Conservation (phyloP, 495 filamentous ascomycete genomes). For the Aspergillus egyptiacus region DNA sequence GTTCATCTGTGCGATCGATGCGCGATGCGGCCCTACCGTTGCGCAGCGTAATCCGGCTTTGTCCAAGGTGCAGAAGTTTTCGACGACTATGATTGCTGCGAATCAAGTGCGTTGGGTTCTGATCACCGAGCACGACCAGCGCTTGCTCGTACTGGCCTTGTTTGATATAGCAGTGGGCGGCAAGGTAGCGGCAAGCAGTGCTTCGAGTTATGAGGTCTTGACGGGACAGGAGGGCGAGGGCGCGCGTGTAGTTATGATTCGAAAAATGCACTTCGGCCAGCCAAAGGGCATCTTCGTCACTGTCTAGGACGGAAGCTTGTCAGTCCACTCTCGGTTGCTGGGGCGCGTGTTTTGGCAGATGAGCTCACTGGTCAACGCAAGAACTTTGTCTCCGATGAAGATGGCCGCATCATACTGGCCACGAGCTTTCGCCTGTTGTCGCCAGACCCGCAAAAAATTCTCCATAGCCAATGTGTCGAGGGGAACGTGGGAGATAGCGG, state of each 20-base stretch:
- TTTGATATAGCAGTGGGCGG: slow-evolving; percentile 87
- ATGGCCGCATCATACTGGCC: slow-evolving; percentile 93
- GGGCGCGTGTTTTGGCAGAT: slow-evolving; percentile 14
- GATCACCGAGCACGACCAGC: slow-evolving; percentile 80
- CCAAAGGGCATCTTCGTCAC: slow-evolving; percentile 88
- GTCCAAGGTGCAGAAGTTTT: slow-evolving; percentile 46
- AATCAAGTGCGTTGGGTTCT: slow-evolving; percentile 83
- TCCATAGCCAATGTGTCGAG: slow-evolving; percentile 56
- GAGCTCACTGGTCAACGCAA: slow-evolving; percentile 78
- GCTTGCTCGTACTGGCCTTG: slow-evolving; percentile 87
- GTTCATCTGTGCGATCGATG: slow-evolving; percentile 54
- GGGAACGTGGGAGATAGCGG: neutral
- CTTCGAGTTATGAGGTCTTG: slow-evolving; percentile 77
- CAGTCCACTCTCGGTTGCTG: neutral
- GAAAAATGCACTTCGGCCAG: slow-evolving; percentile 92
- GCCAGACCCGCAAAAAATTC: slow-evolving; percentile 83
- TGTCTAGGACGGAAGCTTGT: slow-evolving; percentile 49
- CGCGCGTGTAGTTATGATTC: slow-evolving; percentile 87
- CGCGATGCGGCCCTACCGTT: slow-evolving; percentile 42
- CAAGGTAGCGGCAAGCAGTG: slow-evolving; percentile 82
- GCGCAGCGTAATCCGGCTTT: slow-evolving; percentile 44
- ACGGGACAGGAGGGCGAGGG: slow-evolving; percentile 75
- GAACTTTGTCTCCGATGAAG: slow-evolving; percentile 92
- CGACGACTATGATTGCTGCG: slow-evolving; percentile 60
- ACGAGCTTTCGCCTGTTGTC: slow-evolving; percentile 86